Evolutionary conservation across 495 filamentous ascomycete genomes (phyloP), one percentile per base, ranked within the genome.

Genomic region (Aspergillus ellipticus): DNA sequence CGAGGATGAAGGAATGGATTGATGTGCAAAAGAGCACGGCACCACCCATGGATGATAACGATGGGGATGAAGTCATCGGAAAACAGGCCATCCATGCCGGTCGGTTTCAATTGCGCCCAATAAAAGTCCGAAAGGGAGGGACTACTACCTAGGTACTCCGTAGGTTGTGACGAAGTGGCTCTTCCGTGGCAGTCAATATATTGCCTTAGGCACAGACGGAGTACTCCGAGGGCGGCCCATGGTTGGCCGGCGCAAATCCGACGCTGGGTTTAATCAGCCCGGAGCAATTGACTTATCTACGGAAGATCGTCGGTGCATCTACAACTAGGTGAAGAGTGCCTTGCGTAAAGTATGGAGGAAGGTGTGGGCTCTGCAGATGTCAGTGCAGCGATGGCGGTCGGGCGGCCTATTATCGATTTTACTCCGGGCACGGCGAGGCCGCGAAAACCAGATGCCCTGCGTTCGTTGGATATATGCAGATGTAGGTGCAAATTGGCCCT

Each of bases 261-360:
- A 48, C 29, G 13, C 45, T 28, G 45, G 19, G 24, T 28, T 28
- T 28, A 33, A 47, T 47, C 54, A 37, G 13, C 7, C 47, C 54
- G 47, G 13, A n/a, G n/a, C n/a, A 33, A 13, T 56, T 19, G 37
- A 49, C 46, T 56, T 45, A 56, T 49, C 24, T 43, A 24, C 54
- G 47, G 54, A 50, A 42, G 54, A 56, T 56, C 47, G 31, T 26
- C 54, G 15, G 33, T 20, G 53, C 45, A 49, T 39, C 35, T 39
- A 48, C 21, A 13, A 37, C 24, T 26, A 24, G 49, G 26, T 35
- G 42, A 16, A 37, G 41, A 33, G 17, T 29, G 19, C 51, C 51
- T 33, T 53, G 51, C 51, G 43, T 54, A 22, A 46, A 46, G 43
- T 26, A 33, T 28, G 24, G 24, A 28, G 24, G 3, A 28, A 4